Percentiles rank a stretch among this genome's conserved stretches.
Evolutionary conservation across 306 rosid genomes (phyloP).

Genomic region (Ziziphus jujuba): DNA sequence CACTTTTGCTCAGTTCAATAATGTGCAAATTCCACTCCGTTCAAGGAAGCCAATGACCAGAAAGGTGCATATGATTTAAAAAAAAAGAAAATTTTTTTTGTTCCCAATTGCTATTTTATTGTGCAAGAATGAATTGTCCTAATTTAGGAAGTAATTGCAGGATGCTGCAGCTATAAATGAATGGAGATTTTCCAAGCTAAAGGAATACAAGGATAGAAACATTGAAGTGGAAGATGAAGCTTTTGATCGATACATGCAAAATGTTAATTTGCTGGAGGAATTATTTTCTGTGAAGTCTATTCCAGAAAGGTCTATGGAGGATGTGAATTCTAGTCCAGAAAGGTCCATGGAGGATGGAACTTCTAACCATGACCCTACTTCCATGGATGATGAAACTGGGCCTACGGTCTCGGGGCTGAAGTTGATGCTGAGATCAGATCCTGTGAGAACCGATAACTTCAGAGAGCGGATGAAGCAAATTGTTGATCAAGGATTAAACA

Average conservation of each 20-base stretch:
- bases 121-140: slow-evolving; percentile 25
- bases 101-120: slow-evolving; percentile 13
- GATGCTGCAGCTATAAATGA: slow-evolving; percentile 84
- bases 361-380: slow-evolving; percentile 38
- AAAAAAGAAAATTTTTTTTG: neutral
- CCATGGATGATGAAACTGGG: slow-evolving; percentile 43
- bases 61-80: slow-evolving; percentile 56
- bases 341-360: slow-evolving; percentile 36
- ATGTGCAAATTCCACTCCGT: slow-evolving; percentile 64
- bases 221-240: slow-evolving; percentile 83
- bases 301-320: slow-evolving; percentile 33
- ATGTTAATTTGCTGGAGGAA: slow-evolving; percentile 74
- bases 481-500: slow-evolving; percentile 72
- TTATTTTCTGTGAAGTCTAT: slow-evolving; percentile 58
- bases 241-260: slow-evolving; percentile 88
- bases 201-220: slow-evolving; percentile 67
- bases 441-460: slow-evolving; percentile 47
- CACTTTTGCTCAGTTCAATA: slow-evolving; percentile 90
- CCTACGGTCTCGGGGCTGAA: slow-evolving; percentile 50
- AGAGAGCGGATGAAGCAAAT: slow-evolving; percentile 60
- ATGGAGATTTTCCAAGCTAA: slow-evolving; percentile 93
- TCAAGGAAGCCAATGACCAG: slow-evolving; percentile 82
- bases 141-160: slow-evolving; percentile 50
- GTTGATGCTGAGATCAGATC: slow-evolving; percentile 62
- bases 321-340: slow-evolving; percentile 41